These are phyloP conservation scores for Spergularia marina DNA, from an alignment of 148 eudicot species.

Conservation along the genomic window DNA sequence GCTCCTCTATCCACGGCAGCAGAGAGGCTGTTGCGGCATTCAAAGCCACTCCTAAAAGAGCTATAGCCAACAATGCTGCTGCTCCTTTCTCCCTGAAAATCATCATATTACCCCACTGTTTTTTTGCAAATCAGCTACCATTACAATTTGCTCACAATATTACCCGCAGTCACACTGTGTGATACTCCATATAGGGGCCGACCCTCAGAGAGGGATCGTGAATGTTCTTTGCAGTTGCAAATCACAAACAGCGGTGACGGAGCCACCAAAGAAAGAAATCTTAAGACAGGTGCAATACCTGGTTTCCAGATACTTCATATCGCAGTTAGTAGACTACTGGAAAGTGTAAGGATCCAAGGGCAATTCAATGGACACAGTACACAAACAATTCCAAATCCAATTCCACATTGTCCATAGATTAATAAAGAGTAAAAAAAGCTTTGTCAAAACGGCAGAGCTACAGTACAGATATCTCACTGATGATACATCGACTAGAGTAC, in stretches of 20 bases:
- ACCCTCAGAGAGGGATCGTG: conserved; percentile 10
- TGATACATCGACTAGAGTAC: conserved; percentile 16
- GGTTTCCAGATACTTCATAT: background rate
- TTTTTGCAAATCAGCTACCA: background rate
- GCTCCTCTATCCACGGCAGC: conserved; percentile 18
- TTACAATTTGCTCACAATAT: too few species aligned
- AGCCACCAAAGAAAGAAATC: background rate
- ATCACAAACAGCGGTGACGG: too few species aligned
- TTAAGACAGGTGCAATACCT: conserved; percentile 4
- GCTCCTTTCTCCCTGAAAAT: too few species aligned
- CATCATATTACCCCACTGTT: background rate
- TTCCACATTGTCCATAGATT: background rate
- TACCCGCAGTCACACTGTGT: too few species aligned
- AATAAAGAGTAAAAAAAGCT: conserved; percentile 1
- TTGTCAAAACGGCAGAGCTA: conserved; percentile 9
- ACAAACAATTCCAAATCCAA: background rate
- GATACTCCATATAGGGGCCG: background rate
- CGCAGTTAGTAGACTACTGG: too few species aligned
- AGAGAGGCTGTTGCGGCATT: conserved; percentile 15
- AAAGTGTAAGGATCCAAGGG: too few species aligned
- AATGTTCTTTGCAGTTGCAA: background rate
- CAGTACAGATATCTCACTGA: conserved; percentile 1
- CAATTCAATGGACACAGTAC: too few species aligned
- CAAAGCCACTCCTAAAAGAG: background rate
- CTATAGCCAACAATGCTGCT: background rate